Base-by-base conservation (phyloP, 2,329 filamentous ascomycete genomes). In the Aspergillus intermedius region DNA sequence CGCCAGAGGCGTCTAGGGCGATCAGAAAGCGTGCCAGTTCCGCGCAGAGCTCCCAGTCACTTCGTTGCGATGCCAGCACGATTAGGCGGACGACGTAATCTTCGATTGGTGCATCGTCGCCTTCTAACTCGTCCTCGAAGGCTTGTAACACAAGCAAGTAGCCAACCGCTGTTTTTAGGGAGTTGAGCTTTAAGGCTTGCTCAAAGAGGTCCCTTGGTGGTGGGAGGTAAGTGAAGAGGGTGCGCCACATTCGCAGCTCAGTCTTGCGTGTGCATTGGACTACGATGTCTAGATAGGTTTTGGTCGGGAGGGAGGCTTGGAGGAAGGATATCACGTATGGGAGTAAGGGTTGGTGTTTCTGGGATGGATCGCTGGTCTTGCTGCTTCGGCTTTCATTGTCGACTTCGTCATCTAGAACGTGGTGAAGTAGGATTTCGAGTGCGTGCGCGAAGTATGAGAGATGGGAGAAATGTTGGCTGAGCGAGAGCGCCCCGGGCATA, bases 241-340 rank as follows among this genome's bases (percentile, higher is more conserved):
- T 96, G 51, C 87, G 84, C 93, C 93, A 98, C 48, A 89, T 95
- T 35, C 91, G 83, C 6, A 95, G 83, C 64, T 98, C 93, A 0
- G 93, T 98, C 70, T 98, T 98, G 47, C 93, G 86, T 1, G 93
- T 96, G 70, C 93, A 98, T 70, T 95, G 93, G 17, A 98, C 86
- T 21, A 98, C 85, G 49, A 97, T 93, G 60, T 97, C 91, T 13
- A 97, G 82, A 62, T 96, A 98, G 49, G 89, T 62, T 9, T 64
- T 64, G 0, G 64, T 82, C 48, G 84, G 85, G 67, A 89, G 87
- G 1, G 84, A 88, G 0, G 86, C 87, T 49, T 75, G 83, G 69
- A 60, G 82, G 78, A 60, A 91, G 63, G 56, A 87, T 70, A 59
- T 85, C 75, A 65, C 82, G 2, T 66, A 66, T 10, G 74, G 74